These are phyloP conservation scores for Hypericum androsaemum DNA, from an alignment of 345 rosid species.

Conservation along the genomic window DNA sequence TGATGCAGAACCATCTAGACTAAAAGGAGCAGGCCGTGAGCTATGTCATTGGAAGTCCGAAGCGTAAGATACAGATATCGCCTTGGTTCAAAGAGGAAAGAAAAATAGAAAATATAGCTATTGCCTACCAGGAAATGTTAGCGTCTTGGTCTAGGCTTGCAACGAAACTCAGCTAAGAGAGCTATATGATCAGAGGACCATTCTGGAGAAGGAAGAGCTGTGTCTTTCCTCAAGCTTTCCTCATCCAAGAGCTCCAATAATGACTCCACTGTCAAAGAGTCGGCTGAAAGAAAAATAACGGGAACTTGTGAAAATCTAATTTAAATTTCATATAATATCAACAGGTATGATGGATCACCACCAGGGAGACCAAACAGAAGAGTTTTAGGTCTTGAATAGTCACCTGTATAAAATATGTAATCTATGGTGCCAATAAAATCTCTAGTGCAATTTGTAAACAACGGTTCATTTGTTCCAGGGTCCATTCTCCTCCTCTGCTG, in stretches of 20 bases:
- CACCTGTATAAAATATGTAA: constrained; percentile 95
- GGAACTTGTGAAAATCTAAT: not conserved
- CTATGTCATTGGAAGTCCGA: too few relatives aligned
- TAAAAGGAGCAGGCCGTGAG: too few relatives aligned
- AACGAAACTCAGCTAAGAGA: constrained; percentile 87
- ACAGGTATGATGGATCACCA: not conserved
- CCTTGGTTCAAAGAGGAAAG: too few relatives aligned
- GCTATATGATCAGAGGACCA: constrained; percentile 99
- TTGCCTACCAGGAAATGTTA: constrained; percentile 35
- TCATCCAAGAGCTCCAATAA: constrained; percentile 95
- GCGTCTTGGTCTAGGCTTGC: constrained; percentile 85
- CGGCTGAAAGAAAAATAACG: constrained; percentile 46
- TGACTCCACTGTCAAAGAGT: constrained; percentile 81
- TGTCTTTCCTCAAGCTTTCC: constrained; percentile 94
- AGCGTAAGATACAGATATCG: too few relatives aligned
- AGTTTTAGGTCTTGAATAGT: not conserved
- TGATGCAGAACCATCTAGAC: too few relatives aligned
- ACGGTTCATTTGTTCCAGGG: constrained; percentile 74
- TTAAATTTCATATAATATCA: constrained; percentile 9
- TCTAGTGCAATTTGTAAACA: constrained; percentile 90
- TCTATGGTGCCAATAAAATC: constrained; percentile 89
- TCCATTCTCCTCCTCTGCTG: constrained; percentile 89
- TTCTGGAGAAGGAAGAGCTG: constrained; percentile 98
- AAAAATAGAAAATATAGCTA: not conserved
- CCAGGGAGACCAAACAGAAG: not conserved